phyloP scores from a whole-genome alignment of 2,329 filamentous ascomycete species.

The Chaetothyriales sp. region DNA sequence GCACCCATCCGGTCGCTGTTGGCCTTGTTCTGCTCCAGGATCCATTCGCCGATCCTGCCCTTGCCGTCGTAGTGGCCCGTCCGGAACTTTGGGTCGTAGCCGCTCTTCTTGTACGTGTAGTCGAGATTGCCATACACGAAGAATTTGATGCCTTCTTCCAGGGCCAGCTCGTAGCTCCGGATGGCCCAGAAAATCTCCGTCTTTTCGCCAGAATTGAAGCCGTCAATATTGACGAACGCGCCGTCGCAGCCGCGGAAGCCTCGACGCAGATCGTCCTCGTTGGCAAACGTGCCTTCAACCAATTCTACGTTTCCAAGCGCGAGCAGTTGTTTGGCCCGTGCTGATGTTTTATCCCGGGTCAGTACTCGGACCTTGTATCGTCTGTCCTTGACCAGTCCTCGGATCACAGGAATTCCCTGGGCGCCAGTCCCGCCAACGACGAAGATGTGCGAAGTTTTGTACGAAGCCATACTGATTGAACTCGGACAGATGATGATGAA shows the following conservation, averaged over 20 bases:
- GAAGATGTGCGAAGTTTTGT: conserved; percentile 11
- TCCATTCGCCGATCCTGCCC: conserved; percentile 32
- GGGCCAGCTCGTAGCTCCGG: conserved; percentile 24
- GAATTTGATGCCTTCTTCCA: conserved; percentile 25
- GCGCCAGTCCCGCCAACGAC: conserved; percentile 38
- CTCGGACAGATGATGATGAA: too few species aligned
- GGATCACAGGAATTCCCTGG: conserved; percentile 36
- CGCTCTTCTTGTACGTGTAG: conserved; percentile 34
- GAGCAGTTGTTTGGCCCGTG: conserved; percentile 29
- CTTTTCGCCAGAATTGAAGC: conserved; percentile 40
- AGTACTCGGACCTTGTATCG: conserved; percentile 33
- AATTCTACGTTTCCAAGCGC: conserved; percentile 33
- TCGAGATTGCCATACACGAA: conserved; percentile 38
- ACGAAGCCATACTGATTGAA: conserved; percentile 5
- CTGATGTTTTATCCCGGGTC: conserved; percentile 32
- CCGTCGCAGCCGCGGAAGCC: conserved; percentile 33
- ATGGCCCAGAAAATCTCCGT: conserved; percentile 34
- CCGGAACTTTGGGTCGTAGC: conserved; percentile 32
- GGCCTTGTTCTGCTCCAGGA: conserved; percentile 28
- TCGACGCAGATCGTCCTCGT: conserved; percentile 29
- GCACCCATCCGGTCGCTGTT: conserved; percentile 16
- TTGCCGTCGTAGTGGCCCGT: conserved; percentile 36
- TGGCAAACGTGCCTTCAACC: conserved; percentile 34
- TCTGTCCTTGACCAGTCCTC: conserved; percentile 23
- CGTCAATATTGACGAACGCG: conserved; percentile 42